Percentiles rank a stretch among this genome's conserved stretches.
Evolutionary conservation across 345 rosid species (phyloP).

Genomic region (Camelina hispida): DNA sequence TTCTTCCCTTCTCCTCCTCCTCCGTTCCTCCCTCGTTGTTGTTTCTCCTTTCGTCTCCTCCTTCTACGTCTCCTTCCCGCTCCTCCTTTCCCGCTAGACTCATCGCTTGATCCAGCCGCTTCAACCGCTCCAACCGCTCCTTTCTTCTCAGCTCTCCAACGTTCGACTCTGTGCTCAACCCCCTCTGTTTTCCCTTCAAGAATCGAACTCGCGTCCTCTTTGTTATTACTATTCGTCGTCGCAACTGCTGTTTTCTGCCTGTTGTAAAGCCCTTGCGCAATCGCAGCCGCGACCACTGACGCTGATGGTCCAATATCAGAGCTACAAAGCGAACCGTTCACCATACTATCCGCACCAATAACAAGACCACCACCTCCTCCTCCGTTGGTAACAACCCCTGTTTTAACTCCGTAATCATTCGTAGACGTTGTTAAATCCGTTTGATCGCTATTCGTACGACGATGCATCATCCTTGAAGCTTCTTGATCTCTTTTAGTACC

Average conservation of each 20-base stretch:
- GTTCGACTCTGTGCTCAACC: slow-evolving; percentile 63
- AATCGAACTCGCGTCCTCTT: slow-evolving; percentile 52
- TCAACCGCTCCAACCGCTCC: slow-evolving; percentile 7
- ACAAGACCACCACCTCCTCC: slow-evolving; percentile 22
- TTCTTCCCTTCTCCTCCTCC: slow-evolving; percentile 34
- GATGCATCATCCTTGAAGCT: slow-evolving; percentile 39
- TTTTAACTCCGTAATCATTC: slow-evolving; percentile 43
- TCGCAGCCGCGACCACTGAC: slow-evolving; percentile 94
- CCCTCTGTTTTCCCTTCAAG: slow-evolving; percentile 63
- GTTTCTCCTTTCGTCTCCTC: slow-evolving; percentile 37
- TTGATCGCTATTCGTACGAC: slow-evolving; percentile 70
- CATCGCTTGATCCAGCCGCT: slow-evolving; percentile 31
- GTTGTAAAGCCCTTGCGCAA: slow-evolving; percentile 77
- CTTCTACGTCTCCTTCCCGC: slow-evolving; percentile 22
- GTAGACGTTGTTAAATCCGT: slow-evolving; percentile 55
- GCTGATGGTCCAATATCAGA: slow-evolving; percentile 94
- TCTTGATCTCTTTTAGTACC: not conserved
- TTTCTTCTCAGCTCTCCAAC: slow-evolving; percentile 67
- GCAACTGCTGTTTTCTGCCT: slow-evolving; percentile 44
- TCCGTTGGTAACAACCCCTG: slow-evolving; percentile 35
- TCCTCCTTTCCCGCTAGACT: slow-evolving; percentile 33
- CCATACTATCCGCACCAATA: slow-evolving; percentile 53
- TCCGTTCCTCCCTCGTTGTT: slow-evolving; percentile 28
- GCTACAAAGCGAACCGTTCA: slow-evolving; percentile 60
- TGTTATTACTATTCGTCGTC: not conserved